Evolutionary conservation across 2,329 filamentous ascomycete genomes (phyloP).

Genomic region (Aspergillus aculeatus): DNA sequence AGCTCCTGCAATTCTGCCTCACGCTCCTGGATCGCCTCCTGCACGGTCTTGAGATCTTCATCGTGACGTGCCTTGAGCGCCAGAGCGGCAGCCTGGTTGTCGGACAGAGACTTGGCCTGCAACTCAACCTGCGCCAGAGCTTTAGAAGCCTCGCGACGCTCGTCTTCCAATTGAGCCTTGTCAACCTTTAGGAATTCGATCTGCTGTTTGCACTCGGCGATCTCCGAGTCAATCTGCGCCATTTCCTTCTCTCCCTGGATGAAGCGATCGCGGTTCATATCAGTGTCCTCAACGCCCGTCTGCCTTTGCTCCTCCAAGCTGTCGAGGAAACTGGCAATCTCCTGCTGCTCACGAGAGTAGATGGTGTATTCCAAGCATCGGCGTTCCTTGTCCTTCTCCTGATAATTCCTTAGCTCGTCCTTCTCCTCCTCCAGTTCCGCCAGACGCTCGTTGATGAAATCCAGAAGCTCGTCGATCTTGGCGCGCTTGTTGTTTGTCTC

Average conservation of each 20-base stretch:
- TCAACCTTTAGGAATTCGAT: constrained; percentile 83
- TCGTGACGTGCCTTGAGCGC: constrained; percentile 70
- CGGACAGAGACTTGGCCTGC: constrained; percentile 75
- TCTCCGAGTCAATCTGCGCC: constrained; percentile 71
- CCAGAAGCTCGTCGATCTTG: constrained; percentile 90
- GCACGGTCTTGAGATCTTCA: constrained; percentile 68
- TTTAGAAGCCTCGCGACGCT: constrained; percentile 78
- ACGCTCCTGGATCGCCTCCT: constrained; percentile 70
- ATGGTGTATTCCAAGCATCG: constrained; percentile 93
- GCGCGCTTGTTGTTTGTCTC: constrained; percentile 92
- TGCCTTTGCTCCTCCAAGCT: constrained; percentile 79
- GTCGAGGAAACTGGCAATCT: constrained; percentile 73
- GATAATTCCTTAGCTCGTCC: constrained; percentile 88
- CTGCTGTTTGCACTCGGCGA: constrained; percentile 75
- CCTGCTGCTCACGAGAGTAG: constrained; percentile 82
- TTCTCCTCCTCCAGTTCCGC: constrained; percentile 94
- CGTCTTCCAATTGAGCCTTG: constrained; percentile 81
- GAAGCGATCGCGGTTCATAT: constrained; percentile 75
- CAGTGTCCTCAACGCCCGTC: constrained; percentile 78
- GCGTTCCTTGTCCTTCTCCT: constrained; percentile 90
- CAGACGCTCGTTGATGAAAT: constrained; percentile 87
- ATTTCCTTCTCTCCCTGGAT: constrained; percentile 77
- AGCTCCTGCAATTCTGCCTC: constrained; percentile 73
- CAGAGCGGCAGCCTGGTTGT: constrained; percentile 76
- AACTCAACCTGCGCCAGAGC: constrained; percentile 81